phyloP scores from a whole-genome alignment of 2,329 filamentous ascomycete genomes.

The Venturia oleaginea region DNA sequence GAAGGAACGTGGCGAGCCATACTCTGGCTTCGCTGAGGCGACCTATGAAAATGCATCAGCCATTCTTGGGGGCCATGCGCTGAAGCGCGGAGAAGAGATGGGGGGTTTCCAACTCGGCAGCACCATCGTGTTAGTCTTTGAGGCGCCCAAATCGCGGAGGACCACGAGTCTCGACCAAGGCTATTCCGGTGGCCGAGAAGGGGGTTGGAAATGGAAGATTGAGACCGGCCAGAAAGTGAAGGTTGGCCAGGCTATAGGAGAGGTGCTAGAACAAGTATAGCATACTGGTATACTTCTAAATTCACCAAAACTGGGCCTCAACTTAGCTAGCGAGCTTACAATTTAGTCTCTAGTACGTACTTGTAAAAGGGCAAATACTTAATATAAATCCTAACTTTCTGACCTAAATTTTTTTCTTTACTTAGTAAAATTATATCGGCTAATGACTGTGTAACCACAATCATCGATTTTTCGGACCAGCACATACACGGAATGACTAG shows the following conservation, averaged over 20 bases:
- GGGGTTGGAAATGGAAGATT: constrained; percentile 78
- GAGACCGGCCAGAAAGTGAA: constrained; percentile 81
- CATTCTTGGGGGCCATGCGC: constrained; percentile 71
- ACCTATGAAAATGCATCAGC: constrained; percentile 71
- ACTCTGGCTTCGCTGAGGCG: constrained; percentile 87
- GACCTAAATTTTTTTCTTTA: too few relatives aligned
- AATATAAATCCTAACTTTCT: too few relatives aligned
- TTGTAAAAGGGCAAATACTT: too few relatives aligned
- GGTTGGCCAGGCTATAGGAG: constrained; percentile 79
- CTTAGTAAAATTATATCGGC: too few relatives aligned
- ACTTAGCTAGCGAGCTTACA: too few relatives aligned
- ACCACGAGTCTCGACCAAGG: constrained; percentile 51
- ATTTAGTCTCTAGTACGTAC: too few relatives aligned
- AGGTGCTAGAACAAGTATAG: constrained; percentile 47
- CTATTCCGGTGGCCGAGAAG: constrained; percentile 44
- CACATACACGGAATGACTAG: too few relatives aligned
- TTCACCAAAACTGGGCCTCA: too few relatives aligned
- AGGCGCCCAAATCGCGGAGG: constrained; percentile 63
- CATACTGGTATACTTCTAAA: too few relatives aligned
- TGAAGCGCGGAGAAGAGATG: constrained; percentile 90
- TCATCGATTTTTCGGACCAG: too few relatives aligned
- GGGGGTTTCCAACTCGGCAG: constrained; percentile 94
- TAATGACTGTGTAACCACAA: too few relatives aligned
- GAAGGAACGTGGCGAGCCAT: constrained; percentile 64
- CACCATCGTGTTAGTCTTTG: constrained; percentile 91